Base-by-base conservation (phyloP, 305 asterid species). In the Fraxinus greggii region DNA sequence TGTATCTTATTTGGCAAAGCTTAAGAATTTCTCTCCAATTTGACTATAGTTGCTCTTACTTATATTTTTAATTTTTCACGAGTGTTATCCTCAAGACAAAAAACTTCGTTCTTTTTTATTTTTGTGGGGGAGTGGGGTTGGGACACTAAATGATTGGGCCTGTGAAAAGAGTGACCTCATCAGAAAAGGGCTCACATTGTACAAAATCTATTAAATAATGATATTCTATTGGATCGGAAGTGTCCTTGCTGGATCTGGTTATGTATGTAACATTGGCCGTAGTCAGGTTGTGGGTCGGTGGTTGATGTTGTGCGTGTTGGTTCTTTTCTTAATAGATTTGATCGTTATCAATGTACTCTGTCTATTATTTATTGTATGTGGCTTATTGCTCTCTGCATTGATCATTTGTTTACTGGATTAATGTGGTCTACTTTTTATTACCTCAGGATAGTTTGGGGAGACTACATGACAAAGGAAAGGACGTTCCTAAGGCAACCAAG, bases 371-470 rank as follows among this genome's bases (percentile, higher is more conserved):
- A 36, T 61, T 78, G 77, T 81, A 75, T 69, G 35, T 38, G 17
- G 82, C 72, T 86, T 74, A 23, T 75, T 73, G 79, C 12, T 78
- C 76, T 78, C 56, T 61, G 28, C 79, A 29, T 17, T 36, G 33
- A 69, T 75, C 72, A 59, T 67, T 81, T 48, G 61, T 33, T 10
- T 81, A 42, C 72, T 69, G 81, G 69, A 87, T 54, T 89, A 61
- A 85, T 76, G 13, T 83, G 74, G 72, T 86, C 67, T 80, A 72
- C 72, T 69, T 59, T 79, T 87, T 69, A 75, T 78, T 56, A 67
- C 84, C 76, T 76, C 95, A 92, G 97, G 97, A 91, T 85, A 88
- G 90, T 91, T 87, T 92, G 79, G 97, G 95, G 87, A 91, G 95
- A 88, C 78, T 92, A 86, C 92, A 88, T 78, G 97, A 92, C 86